Conservation (phyloP, 1,284 basidiomycete genomes). For the Apiotrichum akiyoshidainum region DNA sequence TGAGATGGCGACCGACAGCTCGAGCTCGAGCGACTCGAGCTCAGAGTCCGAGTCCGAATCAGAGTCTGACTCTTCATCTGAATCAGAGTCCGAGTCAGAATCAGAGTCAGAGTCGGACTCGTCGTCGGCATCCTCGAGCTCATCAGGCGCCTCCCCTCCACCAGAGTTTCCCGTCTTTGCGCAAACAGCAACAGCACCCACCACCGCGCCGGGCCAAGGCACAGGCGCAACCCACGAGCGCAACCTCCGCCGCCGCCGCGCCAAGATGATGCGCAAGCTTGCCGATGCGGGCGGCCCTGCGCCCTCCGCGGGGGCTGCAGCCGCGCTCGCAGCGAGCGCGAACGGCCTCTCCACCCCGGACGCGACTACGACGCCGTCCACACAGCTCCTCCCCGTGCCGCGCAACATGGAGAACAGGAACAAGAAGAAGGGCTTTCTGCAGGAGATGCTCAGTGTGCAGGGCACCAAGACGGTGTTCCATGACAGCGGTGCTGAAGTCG, state of each 20-base stretch:
- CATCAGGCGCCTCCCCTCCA: not conserved
- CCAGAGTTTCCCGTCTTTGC: conserved; percentile 8
- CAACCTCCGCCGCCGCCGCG: conserved; percentile 35
- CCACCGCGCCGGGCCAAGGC: conserved; percentile 42
- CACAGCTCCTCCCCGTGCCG: conserved; percentile 18
- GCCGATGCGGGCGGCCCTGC: conserved; percentile 4
- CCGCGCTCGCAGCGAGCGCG: no score
- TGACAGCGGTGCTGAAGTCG: not conserved
- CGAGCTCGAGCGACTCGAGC: not conserved
- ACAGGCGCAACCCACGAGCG: conserved; percentile 40
- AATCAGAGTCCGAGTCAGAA: conserved; percentile 6
- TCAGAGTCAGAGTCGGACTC: conserved; percentile 4
- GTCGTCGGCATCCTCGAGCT: conserved; percentile 14
- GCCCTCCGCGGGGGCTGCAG: no score
- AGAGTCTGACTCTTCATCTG: not conserved
- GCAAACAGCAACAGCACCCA: conserved; percentile 3
- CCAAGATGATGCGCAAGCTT: conserved; percentile 27
- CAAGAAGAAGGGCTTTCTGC: conserved; percentile 27
- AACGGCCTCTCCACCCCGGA: no score
- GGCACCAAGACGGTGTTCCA: conserved; percentile 27
- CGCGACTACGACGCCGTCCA: no score
- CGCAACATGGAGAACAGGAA: conserved; percentile 41
- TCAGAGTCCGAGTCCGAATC: not conserved
- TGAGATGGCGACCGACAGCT: not conserved
- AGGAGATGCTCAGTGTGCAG: no score